Evolutionary conservation across 1,284 basidiomycete genomes (phyloP).

Genomic region (Ustilago trichophora): DNA sequence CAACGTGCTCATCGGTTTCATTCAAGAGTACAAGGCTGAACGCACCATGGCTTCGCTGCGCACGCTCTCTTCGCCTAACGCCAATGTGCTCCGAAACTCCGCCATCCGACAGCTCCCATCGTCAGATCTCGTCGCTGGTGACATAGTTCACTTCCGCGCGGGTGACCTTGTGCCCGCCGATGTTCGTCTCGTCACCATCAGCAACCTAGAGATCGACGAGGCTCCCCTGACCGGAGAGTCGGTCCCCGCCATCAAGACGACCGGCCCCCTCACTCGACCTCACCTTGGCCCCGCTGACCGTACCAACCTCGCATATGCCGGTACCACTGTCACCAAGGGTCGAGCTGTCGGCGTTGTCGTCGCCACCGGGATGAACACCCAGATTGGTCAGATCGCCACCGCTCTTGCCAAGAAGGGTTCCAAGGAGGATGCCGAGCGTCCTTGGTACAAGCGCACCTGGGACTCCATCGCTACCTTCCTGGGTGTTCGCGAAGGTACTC

Average conservation of each 20-base stretch:
- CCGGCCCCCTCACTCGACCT: conserved; percentile 38
- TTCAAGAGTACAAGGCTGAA: conserved; percentile 62
- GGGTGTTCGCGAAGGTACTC: conserved; percentile 71
- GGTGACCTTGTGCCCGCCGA: conserved; percentile 60
- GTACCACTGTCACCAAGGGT: conserved; percentile 61
- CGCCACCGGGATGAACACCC: conserved; percentile 55
- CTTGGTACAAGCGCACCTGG: conserved; percentile 50
- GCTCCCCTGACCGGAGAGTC: conserved; percentile 60
- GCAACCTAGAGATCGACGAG: conserved; percentile 61
- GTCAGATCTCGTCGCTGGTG: conserved; percentile 67
- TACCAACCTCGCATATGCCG: conserved; percentile 54
- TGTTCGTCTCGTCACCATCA: conserved; percentile 53
- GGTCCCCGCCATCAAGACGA: conserved; percentile 56
- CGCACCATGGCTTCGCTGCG: conserved; percentile 60
- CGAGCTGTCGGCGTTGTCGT: conserved; percentile 55
- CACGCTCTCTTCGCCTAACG: conserved; percentile 55
- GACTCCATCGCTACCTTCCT: conserved; percentile 58
- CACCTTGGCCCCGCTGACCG: conserved; percentile 52
- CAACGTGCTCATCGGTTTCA: conserved; percentile 60
- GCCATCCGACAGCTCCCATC: conserved; percentile 33
- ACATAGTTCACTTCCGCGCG: conserved; percentile 69
- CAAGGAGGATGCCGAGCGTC: conserved; percentile 15
- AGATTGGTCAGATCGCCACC: conserved; percentile 61
- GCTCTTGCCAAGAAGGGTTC: conserved; percentile 40
- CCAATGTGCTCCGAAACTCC: conserved; percentile 47